These are phyloP conservation scores for Juncus inflexus DNA, from an alignment of 176 grass and related monocot genomes.

Conservation along the genomic window DNA sequence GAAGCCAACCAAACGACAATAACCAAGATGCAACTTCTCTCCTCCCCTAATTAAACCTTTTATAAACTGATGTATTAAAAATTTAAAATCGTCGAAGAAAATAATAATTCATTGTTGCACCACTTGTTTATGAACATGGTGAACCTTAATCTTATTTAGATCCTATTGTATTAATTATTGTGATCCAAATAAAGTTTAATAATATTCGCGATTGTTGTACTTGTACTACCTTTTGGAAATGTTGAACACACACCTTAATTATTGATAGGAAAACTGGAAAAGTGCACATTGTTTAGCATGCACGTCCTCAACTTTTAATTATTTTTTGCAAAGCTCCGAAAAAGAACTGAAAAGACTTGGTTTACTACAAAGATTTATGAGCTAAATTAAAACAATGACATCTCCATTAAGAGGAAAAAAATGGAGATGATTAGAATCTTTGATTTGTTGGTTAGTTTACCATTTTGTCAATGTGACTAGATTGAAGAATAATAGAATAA, in stretches of 20 bases:
- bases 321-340: neutral
- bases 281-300: conserved; percentile 20
- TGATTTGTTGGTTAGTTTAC: neutral
- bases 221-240: neutral
- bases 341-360: neutral
- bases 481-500: conserved; percentile 10
- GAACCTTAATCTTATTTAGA: neutral
- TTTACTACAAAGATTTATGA: neutral
- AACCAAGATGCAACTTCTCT: neutral
- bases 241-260: no score
- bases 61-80: no score
- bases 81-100: no score
- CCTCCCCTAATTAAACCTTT: no score
- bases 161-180: neutral
- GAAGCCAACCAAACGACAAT: neutral
- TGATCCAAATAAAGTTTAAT: neutral
- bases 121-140: no score
- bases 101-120: no score
- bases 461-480: neutral
- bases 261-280: neutral
- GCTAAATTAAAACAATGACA: no score
- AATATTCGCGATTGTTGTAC: neutral
- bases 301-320: conserved; percentile 13
- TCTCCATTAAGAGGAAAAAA: neutral
- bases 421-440: neutral